These are phyloP conservation scores for Boechera stricta DNA, from an alignment of 345 rosid species.

Conservation along the genomic window DNA sequence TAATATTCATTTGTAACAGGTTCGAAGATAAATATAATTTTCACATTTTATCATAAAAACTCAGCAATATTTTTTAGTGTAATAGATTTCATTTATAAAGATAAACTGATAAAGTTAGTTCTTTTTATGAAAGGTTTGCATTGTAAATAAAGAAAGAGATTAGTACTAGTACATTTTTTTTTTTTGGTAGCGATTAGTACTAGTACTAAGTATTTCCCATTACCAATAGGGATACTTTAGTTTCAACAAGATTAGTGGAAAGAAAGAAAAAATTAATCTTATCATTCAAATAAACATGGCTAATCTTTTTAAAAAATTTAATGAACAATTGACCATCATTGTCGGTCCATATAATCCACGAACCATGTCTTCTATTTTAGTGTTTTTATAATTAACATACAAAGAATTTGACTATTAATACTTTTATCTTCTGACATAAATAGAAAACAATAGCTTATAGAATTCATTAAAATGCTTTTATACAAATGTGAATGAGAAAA, in stretches of 20 bases:
- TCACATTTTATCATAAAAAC: too few relatives aligned
- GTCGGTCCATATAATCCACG: background rate
- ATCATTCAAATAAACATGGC: background rate
- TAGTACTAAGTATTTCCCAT: background rate
- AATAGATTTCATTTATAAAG: too few relatives aligned
- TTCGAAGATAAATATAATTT: too few relatives aligned
- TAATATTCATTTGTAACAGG: too few relatives aligned
- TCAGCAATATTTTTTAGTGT: too few relatives aligned
- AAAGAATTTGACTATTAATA: conserved; percentile 9
- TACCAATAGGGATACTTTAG: too few relatives aligned
- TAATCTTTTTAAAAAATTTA: background rate
- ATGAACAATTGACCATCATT: background rate
- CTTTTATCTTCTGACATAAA: background rate
- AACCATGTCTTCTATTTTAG: background rate
- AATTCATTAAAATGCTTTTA: background rate
- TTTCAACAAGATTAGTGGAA: background rate
- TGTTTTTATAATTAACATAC: background rate
- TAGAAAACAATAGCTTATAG: background rate
- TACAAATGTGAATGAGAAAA: background rate
- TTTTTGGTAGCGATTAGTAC: too few relatives aligned
- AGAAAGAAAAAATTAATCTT: background rate
- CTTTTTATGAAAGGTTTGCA: background rate
- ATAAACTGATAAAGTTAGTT: background rate
- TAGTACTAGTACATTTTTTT: too few relatives aligned
- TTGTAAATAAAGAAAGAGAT: too few relatives aligned